Evolutionary conservation across 768 basidiomycete species (phyloP).

Genomic region (Paxillus ammoniavirescens): DNA sequence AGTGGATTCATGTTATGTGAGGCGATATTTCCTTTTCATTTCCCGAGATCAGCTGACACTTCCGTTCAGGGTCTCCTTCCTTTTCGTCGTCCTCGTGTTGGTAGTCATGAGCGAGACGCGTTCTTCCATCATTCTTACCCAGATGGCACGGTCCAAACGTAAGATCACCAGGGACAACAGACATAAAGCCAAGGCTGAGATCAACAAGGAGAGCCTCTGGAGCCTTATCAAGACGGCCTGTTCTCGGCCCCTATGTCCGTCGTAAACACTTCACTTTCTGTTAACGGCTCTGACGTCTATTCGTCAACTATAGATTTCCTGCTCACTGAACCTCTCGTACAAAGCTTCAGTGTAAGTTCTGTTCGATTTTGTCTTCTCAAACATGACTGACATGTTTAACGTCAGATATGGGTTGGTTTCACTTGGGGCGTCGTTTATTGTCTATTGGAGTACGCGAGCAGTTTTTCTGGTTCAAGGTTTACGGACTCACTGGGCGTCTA

Average conservation of each 20-base stretch:
- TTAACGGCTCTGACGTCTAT: not conserved
- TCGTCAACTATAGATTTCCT: slow-evolving; percentile 16
- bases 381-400: not conserved
- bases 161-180: slow-evolving; percentile 60
- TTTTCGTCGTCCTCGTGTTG: slow-evolving; percentile 47
- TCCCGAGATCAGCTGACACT: not conserved
- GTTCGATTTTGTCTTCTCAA: not conserved
- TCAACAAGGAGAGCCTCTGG: slow-evolving; percentile 51
- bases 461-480: not conserved
- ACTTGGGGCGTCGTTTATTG: slow-evolving; percentile 75
- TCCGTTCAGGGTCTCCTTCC: slow-evolving; percentile 46
- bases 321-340: slow-evolving; percentile 62
- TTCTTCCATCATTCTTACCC: slow-evolving; percentile 62
- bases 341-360: slow-evolving; percentile 61
- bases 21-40: not conserved
- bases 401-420: slow-evolving; percentile 63
- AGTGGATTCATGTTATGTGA: slow-evolving; percentile 73
- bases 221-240: slow-evolving; percentile 66
- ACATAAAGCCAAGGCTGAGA: slow-evolving; percentile 62
- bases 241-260: slow-evolving; percentile 68
- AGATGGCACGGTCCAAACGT: slow-evolving; percentile 60
- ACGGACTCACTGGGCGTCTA: slow-evolving; percentile 14
- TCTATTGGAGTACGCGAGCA: slow-evolving; percentile 48
- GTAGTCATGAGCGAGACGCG: slow-evolving; percentile 73
- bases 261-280: not conserved